phyloP scores from a whole-genome alignment of 768 basidiomycete species.

The Kondoa subrosea region DNA sequence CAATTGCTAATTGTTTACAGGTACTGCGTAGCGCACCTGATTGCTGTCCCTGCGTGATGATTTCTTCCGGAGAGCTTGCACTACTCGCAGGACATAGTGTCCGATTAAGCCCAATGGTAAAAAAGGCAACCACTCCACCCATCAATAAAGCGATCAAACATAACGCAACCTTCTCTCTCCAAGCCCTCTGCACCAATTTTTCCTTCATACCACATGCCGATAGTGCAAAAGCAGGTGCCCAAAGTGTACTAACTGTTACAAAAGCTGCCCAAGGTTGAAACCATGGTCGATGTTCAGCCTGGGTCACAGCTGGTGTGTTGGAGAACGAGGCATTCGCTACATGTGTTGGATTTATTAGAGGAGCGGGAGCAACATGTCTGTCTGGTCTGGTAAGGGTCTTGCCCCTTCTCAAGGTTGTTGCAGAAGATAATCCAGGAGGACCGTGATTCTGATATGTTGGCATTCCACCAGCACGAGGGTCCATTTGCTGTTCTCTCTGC shows the following conservation, averaged over 20 bases:
- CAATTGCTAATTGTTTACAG: neutral
- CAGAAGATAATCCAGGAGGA: neutral
- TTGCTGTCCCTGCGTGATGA: constrained; percentile 40
- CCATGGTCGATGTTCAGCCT: constrained; percentile 22
- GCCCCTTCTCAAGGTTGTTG: constrained; percentile 20
- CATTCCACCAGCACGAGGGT: neutral
- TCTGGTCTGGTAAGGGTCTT: constrained; percentile 96
- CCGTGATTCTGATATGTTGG: neutral
- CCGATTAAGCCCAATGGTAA: constrained; percentile 82
- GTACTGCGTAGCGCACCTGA: constrained; percentile 21
- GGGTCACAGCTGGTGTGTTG: constrained; percentile 23
- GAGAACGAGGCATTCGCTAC: constrained; percentile 19
- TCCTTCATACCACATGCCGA: constrained; percentile 61
- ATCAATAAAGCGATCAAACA: constrained; percentile 69
- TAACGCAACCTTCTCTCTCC: constrained; percentile 91
- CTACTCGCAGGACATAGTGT: constrained; percentile 62
- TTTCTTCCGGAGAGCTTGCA: constrained; percentile 37
- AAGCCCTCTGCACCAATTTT: constrained; percentile 62
- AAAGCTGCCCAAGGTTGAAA: constrained; percentile 59
- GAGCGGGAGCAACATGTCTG: constrained; percentile 78
- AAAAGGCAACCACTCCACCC: constrained; percentile 68
- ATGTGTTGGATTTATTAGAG: constrained; percentile 71
- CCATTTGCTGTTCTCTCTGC: neutral
- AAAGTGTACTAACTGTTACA: constrained; percentile 64
- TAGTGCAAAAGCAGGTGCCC: constrained; percentile 70